Evolutionary conservation across 176 grass and related monocot species (phyloP), one percentile per base, ranked within the genome.

Genomic region (Echinochloa phyllopogon): DNA sequence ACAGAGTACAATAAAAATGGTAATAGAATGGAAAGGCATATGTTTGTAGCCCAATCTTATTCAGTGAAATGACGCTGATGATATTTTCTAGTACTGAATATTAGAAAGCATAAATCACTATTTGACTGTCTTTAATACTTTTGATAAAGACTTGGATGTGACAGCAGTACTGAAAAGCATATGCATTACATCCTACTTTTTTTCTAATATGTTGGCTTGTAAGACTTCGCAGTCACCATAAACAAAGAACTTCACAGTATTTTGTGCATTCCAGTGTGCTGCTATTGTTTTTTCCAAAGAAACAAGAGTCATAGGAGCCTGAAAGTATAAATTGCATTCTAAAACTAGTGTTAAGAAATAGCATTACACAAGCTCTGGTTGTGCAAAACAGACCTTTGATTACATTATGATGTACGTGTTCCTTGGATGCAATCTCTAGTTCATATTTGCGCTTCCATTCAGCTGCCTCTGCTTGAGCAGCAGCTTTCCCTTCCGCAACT

Each of bases 361-460:
- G 6, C 67, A 69, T 44, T 33, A 65, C 8, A 27, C 15, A 67
- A 79, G 39, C 11, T 62, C 6, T 43, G 48, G 10, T 24, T 33
- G 21, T 91, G 39, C 47, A 83, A 55, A 82, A 20, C 65, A 74
- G 47, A 95, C 95, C 87, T 93, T 88, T 88, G 58, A 51, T 87
- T 88, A 84, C 73, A 89, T 74, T 52, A 58, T 82, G 71, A 76
- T 86, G 56, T 52, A 77, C 93, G 53, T 84, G 84, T 64, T 81
- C 87, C 37, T 93, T 98, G 72, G 63, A 76, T 76, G 87, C 87
- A 45, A 83, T 95, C 74, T 95, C 93, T 64, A 87, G 64, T 85
- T 98, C 91, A 77, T 98, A 95, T 70, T 95, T 98, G 65, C 83
- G 91, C 85, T 95, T 98, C 93, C 95, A 98, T 77, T 93, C 91